Evolutionary conservation across 192 early-diverging fungal genomes (phyloP), one percentile per base, ranked within the genome.

Genomic region (Backusella liffmaniae): DNA sequence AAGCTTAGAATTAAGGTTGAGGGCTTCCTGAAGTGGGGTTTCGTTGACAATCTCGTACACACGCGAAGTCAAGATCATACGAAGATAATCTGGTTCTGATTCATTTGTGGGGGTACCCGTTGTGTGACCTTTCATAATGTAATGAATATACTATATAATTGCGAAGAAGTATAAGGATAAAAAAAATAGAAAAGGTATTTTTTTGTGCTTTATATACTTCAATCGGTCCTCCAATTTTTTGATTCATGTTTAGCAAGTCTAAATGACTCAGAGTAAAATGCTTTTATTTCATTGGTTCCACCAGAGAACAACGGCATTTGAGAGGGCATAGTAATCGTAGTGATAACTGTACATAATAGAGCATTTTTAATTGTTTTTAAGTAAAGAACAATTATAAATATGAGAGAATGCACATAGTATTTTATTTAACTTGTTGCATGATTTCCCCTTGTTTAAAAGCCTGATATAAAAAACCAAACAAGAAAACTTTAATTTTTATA

Each of bases 41-140:
- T 99, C 94, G 21, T 90, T 89, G 70, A 96, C 90, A 30, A 98
- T 92, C 67, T 99, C 95, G 82, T 99, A 99, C 23, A 98, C 97
- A 30, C 90, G 91, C 0, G 97, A 95, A 15, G 93, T 98, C 71
- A 99, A 90, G 76, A 98, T 97, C 80, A 99, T 76, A 39, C 93
- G 89, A 68, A 99, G 83, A 85, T 99, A 99, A 84, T 99, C 98
- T 4, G 93, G 92, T 10, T 79, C 15, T 35, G 34, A 32, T 21
- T n/a, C n/a, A 2, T 51, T 59, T 6, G 16, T 41, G 18, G 18
- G 23, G 41, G 51, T n/a, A 73, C 5, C 3, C 1, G 26, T 35
- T 66, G 21, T 39, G 35, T 29, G 21, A 41, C 9, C 4, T 29
- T 42, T 41, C 68, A 70, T 70, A 30, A 30, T 46, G 21, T 13